Base-by-base conservation (phyloP, 1,284 basidiomycete species). In the Phenoliferia sp. region DNA sequence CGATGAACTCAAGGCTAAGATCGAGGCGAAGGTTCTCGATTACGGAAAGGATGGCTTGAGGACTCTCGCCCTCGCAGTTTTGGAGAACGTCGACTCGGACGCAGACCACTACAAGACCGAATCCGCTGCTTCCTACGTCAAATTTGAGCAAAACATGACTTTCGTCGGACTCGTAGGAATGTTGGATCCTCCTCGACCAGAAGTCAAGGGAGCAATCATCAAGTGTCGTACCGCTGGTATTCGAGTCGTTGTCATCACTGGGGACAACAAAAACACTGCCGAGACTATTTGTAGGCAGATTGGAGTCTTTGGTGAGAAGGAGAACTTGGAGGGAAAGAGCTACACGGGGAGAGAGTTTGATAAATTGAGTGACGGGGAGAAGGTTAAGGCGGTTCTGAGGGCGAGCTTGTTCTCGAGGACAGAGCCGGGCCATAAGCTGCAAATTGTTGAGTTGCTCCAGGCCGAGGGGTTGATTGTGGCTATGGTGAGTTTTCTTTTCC, bases 251-350 rank as follows among this genome's bases (percentile, higher is more conserved):
- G 94, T 96, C 75, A 97, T 99, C 78, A 99, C 96, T 1, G 96
- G 96, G 50, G 96, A 99, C 81, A 97, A 97, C 83, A 95, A 96
- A 83, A 88, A 89, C 73, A 99, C 96, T 29, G 96, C 95, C 61
- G 94, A 97, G 83, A 92, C 94, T 29, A 97, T 99, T 77, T 97
- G 94, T 79, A 85, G 92, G 66, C 88, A 94, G 78, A 95, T 99
- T 79, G 95, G 96, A 26, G 90, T 99, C 71, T 96, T 98, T 77
- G 87, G 83, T 60, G 84, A 85, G 68, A 77, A 89, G 74, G 79
- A 80, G 61, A 74, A 78, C 58, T 63, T 80, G 33, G 87, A 85
- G 17, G 91, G 91, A 64, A 95, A 95, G 84, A 93, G 91, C 74
- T 97, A 92, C 78, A 98, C 95, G 4, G 95, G 95, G 31, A 84